Evolutionary conservation across 306 rosid genomes (phyloP), one percentile per base, ranked within the genome.

Genomic region (Fagus crenata): DNA sequence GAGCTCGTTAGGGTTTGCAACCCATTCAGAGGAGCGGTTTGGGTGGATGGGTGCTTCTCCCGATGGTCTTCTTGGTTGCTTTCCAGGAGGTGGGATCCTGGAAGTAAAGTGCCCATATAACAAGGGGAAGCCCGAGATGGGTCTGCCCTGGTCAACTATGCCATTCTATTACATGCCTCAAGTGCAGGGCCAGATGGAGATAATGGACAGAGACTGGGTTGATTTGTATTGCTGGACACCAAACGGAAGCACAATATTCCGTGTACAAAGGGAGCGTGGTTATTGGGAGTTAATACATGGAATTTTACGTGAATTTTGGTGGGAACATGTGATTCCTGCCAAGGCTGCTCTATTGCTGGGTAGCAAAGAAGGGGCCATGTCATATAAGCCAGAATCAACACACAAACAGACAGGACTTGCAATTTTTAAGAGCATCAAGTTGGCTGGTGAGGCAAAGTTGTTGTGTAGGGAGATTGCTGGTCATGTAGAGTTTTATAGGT

Each of bases 151-250:
- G 97, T 81, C 93, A 22, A 81, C 81, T 0, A 71, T 95, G 90
- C 99, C 99, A 22, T 95, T 89, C 87, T 95, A 95, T 79, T 95
- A 95, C 89, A 89, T 95, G 97, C 99, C 99, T 77, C 99, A 95
- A 64, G 90, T 95, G 70, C 99, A 95, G 70, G 99, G 98, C 43
- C 99, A 87, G 56, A 87, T 95, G 97, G 99, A 95, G 83, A 89
- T 95, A 78, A 88, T 95, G 97, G 91, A 86, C 78, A 84, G 92
- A 67, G 98, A 92, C 5, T 92, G 97, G 97, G 91, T 87, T 78
- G 91, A 95, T 83, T 72, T 95, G 77, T 95, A 92, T 73, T 95
- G 99, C 80, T 95, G 99, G 99, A 92, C 90, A 1, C 93, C 89
- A 53, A 95, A 95, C 53, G 97, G 99, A 73, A 95, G 99, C 85